Evolutionary conservation across 495 filamentous ascomycete species (phyloP), one percentile per base, ranked within the genome.

Genomic region (Parathielavia appendiculata): DNA sequence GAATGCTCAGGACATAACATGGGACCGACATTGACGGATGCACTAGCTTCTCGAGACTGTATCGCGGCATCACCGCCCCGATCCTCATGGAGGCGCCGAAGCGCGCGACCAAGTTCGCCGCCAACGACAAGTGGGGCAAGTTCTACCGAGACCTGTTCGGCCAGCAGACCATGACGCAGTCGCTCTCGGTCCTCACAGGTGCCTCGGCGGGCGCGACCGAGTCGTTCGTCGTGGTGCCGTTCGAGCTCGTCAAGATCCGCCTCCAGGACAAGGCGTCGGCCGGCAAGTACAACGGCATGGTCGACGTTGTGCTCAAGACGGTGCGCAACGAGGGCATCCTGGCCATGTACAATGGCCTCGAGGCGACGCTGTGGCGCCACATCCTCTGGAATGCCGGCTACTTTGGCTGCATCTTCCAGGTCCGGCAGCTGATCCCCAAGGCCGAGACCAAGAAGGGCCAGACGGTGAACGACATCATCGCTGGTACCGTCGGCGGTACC

Each of bases 31-130:
- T 46, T 64, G 59, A 69, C 57, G 63, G 26, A 47, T 36, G 46
- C 48, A 43, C 50, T 57, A 95, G 91, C 32, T 84, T 87, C 73
- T 92, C 89, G 54, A 83, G 92, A 51, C 76, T 98, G 19, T 98
- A 98, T 77, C 89, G 93, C 66, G 93, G 93, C 69, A 98, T 98
- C 71, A 86, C 83, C 32, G 92, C 95, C 14, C 93, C 93, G 20
- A 97, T 98, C 63, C 77, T 97, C 61, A 97, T 98, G 93, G 93
- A 98, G 76, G 93, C 93, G 17, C 93, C 93, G 56, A 98, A 98
- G 83, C 86, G 93, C 71, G 93, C 93, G 10, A 96, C 89, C 75
- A 98, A 98, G 73, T 97, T 98, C 76, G 92, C 93, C 51, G 95
- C 93, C 70, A 98, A 98, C 74, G 95, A 98, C 71, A 86, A 91